These are phyloP conservation scores for Durio zibethinus DNA, from an alignment of 345 rosid genomes.

Conservation along the genomic window DNA sequence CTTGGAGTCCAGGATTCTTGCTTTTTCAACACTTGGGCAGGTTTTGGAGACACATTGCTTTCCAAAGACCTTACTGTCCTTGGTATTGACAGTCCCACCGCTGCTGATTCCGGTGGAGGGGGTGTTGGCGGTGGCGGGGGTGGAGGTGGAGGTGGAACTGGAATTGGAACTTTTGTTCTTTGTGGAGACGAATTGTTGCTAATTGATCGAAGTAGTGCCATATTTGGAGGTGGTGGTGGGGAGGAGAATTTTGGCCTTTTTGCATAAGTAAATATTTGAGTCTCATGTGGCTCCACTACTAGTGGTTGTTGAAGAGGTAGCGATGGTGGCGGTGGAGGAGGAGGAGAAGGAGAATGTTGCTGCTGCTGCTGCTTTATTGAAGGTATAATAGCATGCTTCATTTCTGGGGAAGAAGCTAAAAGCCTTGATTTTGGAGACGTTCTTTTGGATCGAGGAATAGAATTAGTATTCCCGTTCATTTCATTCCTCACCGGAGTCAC, in stretches of 20 bases:
- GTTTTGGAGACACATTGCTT: slow-evolving; percentile 27
- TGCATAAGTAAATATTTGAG: slow-evolving; percentile 23
- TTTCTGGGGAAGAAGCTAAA: slow-evolving; percentile 69
- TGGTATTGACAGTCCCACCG: slow-evolving; percentile 25
- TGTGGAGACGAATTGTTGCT: slow-evolving; percentile 39
- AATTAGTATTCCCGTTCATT: slow-evolving; percentile 16
- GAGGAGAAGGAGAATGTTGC: slow-evolving; percentile 48
- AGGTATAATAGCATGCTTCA: slow-evolving; percentile 83
- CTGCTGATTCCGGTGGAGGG: slow-evolving; percentile 41
- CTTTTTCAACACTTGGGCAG: slow-evolving; percentile 29
- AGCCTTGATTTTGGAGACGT: slow-evolving; percentile 74
- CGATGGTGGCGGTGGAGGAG: slow-evolving; percentile 31
- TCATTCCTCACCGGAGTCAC: slow-evolving; percentile 13
- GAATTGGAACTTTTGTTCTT: slow-evolving; percentile 26
- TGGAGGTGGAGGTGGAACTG: slow-evolving; percentile 84
- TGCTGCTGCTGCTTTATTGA: slow-evolving; percentile 61
- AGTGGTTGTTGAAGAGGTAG: slow-evolving; percentile 14
- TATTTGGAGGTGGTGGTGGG: slow-evolving; percentile 91
- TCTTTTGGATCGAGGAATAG: slow-evolving; percentile 77
- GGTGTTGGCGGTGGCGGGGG: slow-evolving; percentile 73
- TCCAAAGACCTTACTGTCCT: slow-evolving; percentile 36
- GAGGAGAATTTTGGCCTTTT: slow-evolving; percentile 65
- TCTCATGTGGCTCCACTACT: slow-evolving; percentile 14
- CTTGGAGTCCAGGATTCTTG: slow-evolving; percentile 41
- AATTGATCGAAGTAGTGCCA: slow-evolving; percentile 68